Evolutionary conservation across 106 monocot species (phyloP).

Genomic region (Dioscorea alata): DNA sequence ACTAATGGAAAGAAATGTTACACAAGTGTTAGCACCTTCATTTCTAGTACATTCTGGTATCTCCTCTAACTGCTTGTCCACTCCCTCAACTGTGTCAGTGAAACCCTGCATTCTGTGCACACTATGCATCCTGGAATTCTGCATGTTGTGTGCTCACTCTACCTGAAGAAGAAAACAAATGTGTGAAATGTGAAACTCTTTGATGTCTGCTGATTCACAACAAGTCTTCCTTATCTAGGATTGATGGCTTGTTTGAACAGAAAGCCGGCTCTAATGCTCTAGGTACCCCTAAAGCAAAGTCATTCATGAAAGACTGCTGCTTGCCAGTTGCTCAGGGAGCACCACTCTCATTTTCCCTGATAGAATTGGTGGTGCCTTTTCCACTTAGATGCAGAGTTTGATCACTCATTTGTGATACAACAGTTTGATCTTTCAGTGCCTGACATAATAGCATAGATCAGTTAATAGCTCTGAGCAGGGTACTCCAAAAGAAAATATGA

Average conservation of each 20-base stretch:
- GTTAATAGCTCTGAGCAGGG: not conserved
- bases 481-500: not conserved
- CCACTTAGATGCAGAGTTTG: not conserved
- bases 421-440: not conserved
- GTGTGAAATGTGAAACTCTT: not conserved
- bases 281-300: not conserved
- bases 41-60: not conserved
- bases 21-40: not conserved
- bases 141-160: not conserved
- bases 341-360: not conserved
- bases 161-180: not conserved
- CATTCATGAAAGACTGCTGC: not conserved
- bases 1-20: not conserved
- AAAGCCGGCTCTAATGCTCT: not conserved
- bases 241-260: not conserved
- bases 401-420: not conserved
- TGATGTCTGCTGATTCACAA: not conserved
- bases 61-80: not conserved
- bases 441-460: not conserved
- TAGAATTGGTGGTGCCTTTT: not conserved
- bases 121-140: not conserved
- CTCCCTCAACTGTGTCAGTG: not conserved
- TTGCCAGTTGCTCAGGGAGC: not conserved
- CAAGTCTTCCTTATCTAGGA: not conserved
- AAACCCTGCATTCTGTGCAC: not conserved